phyloP scores from a whole-genome alignment of 2,329 filamentous ascomycete species.

The Sporothrix schenckii region DNA sequence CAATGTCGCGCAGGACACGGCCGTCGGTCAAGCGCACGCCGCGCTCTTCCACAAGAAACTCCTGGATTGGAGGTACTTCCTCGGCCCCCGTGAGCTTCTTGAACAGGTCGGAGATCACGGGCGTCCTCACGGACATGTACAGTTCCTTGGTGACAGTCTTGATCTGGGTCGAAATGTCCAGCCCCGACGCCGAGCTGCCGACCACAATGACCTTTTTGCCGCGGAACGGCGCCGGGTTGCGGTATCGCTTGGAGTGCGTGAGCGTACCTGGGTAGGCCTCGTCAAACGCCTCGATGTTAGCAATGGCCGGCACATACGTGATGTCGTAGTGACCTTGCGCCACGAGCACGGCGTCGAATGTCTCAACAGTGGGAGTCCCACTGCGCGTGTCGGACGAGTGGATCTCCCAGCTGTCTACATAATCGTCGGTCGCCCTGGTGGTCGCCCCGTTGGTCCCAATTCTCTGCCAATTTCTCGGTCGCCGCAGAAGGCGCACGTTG shows the following conservation, averaged over 20 bases:
- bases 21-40: conserved; percentile 69
- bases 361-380: conserved; percentile 40
- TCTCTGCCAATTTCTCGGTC: conserved; percentile 32
- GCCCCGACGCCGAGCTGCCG: conserved; percentile 80
- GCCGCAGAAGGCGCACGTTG: conserved; percentile 53
- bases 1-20: conserved; percentile 65
- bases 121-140: conserved; percentile 64
- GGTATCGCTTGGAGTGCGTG: conserved; percentile 79
- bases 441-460: background rate
- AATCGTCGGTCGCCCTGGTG: conserved; percentile 2
- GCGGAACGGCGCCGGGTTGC: conserved; percentile 63
- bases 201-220: conserved; percentile 79
- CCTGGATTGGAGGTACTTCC: conserved; percentile 62
- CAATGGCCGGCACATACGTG: conserved; percentile 66
- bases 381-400: conserved; percentile 49
- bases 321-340: conserved; percentile 76
- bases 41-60: conserved; percentile 56
- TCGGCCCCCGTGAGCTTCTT: conserved; percentile 49
- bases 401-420: conserved; percentile 62
- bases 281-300: conserved; percentile 63
- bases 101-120: conserved; percentile 51
- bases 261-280: conserved; percentile 62
- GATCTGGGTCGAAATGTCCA: conserved; percentile 82
- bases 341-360: conserved; percentile 75
- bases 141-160: conserved; percentile 63